Conservation (phyloP, 2,329 filamentous ascomycete genomes). For the Neodidymelliopsis sp. region DNA sequence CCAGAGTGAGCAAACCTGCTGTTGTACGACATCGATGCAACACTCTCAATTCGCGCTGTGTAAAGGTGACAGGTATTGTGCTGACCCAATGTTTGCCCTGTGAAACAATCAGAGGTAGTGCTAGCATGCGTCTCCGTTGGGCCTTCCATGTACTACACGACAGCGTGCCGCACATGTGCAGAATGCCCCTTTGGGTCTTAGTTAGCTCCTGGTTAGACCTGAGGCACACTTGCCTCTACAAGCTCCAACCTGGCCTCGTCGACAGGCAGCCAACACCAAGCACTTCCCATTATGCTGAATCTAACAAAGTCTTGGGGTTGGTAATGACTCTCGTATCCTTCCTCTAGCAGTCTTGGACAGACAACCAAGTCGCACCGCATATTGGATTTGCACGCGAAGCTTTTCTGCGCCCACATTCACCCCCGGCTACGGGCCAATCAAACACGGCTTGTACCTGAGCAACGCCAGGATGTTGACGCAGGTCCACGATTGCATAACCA, state of each 20-base stretch:
- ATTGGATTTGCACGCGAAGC: constrained; percentile 14
- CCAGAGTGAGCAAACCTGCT: background rate
- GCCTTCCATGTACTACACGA: constrained; percentile 9
- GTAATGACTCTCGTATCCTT: background rate
- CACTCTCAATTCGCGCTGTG: background rate
- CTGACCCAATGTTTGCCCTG: background rate
- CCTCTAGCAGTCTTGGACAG: background rate
- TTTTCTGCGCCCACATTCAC: background rate
- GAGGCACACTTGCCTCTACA: constrained; percentile 2
- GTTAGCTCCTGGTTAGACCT: constrained; percentile 7
- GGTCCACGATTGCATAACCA: constrained; percentile 14
- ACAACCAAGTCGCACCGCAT: constrained; percentile 1
- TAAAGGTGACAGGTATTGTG: background rate
- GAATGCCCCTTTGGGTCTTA: constrained; percentile 14
- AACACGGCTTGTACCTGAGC: constrained; percentile 12
- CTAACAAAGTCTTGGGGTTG: background rate
- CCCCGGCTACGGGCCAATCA: constrained; percentile 16
- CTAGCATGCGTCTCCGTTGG: constrained; percentile 10
- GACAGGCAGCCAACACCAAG: background rate
- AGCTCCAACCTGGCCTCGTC: background rate
- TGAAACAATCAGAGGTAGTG: background rate
- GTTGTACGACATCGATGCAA: constrained; percentile 4
- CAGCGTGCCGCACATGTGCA: constrained; percentile 19
- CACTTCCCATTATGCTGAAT: background rate
- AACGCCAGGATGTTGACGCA: constrained; percentile 16